Percentiles rank a stretch among this genome's conserved stretches.
Conservation (phyloP, 148 eudicot genomes). For the Persicaria tinctoria region DNA sequence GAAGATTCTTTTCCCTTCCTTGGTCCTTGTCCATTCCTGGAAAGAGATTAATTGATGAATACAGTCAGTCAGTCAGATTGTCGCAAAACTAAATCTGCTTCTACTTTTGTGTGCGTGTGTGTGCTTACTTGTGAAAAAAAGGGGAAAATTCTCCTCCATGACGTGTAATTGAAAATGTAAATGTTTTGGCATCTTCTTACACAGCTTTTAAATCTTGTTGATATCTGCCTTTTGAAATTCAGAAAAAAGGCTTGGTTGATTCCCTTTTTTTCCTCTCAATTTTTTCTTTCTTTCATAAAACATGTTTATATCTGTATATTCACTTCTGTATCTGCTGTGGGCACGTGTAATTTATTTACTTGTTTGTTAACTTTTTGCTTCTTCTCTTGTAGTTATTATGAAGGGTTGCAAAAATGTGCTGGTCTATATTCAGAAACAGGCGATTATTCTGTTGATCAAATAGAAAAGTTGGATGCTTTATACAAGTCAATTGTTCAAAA, state of each 20-base stretch:
- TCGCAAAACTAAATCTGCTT: neutral
- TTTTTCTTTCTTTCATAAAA: neutral
- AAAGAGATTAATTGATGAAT: neutral
- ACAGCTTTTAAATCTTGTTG: neutral
- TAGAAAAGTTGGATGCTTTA: conserved; percentile 61
- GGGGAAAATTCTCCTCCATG: neutral
- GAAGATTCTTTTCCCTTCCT: neutral
- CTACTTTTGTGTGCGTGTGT: neutral
- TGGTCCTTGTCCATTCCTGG: too few relatives aligned
- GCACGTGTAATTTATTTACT: neutral
- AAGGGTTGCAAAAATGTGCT: conserved; percentile 87
- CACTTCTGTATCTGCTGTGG: neutral
- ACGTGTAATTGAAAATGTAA: neutral
- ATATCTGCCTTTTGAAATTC: neutral
- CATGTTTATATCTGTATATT: neutral
- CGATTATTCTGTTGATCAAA: conserved; percentile 56
- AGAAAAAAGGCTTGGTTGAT: neutral
- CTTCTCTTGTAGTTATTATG: conserved; percentile 56
- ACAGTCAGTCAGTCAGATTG: neutral
- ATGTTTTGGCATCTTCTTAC: neutral
- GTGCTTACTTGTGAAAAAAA: neutral
- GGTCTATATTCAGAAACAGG: conserved; percentile 58
- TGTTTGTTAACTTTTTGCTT: conserved; percentile 6
- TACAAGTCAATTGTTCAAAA: conserved; percentile 73
- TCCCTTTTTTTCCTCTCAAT: neutral